Conservation (phyloP, 1,284 basidiomycete genomes). For the Filobasidium uniguttulatum region DNA sequence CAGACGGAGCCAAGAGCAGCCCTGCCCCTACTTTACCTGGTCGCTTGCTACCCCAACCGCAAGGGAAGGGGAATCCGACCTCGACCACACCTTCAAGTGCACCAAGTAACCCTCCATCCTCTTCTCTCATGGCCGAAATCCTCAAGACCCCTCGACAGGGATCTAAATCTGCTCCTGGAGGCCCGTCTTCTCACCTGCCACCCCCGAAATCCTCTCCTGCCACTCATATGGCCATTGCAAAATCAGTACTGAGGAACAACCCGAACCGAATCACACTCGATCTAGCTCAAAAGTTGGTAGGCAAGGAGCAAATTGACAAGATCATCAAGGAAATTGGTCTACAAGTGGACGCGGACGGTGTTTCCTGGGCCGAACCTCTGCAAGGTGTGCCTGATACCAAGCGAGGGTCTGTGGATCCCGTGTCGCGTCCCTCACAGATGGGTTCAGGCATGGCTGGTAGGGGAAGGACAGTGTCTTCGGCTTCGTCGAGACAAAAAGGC, state of each 20-base stretch:
- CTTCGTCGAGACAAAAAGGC: too few species aligned
- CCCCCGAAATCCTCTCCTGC: slow-evolving; percentile 13
- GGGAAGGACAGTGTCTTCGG: too few species aligned
- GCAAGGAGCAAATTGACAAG: slow-evolving; percentile 11
- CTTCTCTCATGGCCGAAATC: slow-evolving; percentile 5
- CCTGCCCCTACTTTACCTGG: neutral
- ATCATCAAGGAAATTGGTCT: slow-evolving; percentile 14
- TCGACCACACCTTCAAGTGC: slow-evolving; percentile 2
- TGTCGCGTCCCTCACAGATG: too few species aligned
- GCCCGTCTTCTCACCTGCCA: neutral
- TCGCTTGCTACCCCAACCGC: neutral
- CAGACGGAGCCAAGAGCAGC: neutral
- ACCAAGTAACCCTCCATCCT: neutral
- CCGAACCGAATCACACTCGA: slow-evolving; percentile 11
- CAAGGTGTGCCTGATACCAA: too few species aligned
- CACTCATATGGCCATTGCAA: slow-evolving; percentile 11
- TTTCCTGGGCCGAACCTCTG: too few species aligned
- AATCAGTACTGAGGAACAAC: slow-evolving; percentile 10
- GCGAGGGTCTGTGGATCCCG: too few species aligned
- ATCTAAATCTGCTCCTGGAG: neutral
- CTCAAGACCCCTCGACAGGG: slow-evolving; percentile 9
- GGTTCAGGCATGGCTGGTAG: too few species aligned
- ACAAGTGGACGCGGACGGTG: too few species aligned
- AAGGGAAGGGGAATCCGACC: slow-evolving; percentile 2
- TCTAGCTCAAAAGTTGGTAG: slow-evolving; percentile 15